These are phyloP conservation scores for Sarocladiaceae sp. DNA, from an alignment of 2,329 filamentous ascomycete species.

Conservation along the genomic window DNA sequence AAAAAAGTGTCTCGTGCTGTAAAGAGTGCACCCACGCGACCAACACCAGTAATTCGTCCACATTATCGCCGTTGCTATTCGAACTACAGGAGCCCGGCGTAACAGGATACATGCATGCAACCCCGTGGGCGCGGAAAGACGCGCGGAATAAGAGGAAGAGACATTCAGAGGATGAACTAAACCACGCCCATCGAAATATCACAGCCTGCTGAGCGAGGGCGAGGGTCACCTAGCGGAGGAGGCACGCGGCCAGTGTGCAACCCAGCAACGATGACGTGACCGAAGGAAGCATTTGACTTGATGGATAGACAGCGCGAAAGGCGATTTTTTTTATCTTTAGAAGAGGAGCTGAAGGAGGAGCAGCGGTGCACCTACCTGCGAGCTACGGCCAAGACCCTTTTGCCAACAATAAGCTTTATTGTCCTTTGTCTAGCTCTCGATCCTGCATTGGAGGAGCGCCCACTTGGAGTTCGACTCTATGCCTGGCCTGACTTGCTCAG, in stretches of 20 bases:
- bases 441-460: no score
- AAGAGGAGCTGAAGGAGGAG: not conserved
- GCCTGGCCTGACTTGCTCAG: no score
- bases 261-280: not conserved
- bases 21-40: constrained; percentile 17
- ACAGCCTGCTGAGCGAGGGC: not conserved
- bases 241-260: not conserved
- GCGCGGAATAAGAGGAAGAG: not conserved
- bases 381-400: not conserved
- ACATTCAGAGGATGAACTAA: constrained; percentile 10
- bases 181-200: not conserved
- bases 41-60: not conserved
- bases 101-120: constrained; percentile 6
- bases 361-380: constrained; percentile 4
- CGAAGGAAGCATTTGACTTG: constrained; percentile 4
- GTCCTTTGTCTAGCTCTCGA: no score
- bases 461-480: no score
- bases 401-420: not conserved
- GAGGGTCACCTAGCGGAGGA: not conserved
- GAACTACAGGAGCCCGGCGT: constrained; percentile 10
- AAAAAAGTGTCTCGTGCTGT: constrained; percentile 69
- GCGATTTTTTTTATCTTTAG: constrained; percentile 2
- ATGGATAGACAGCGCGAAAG: constrained; percentile 9
- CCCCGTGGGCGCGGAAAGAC: not conserved
- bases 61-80: constrained; percentile 3